A percentile compares a stretch with the other conserved stretches of the same genome.
These are phyloP conservation scores for Leishmania braziliensis DNA, from an alignment of 208 protist species.

Conservation along the genomic window DNA sequence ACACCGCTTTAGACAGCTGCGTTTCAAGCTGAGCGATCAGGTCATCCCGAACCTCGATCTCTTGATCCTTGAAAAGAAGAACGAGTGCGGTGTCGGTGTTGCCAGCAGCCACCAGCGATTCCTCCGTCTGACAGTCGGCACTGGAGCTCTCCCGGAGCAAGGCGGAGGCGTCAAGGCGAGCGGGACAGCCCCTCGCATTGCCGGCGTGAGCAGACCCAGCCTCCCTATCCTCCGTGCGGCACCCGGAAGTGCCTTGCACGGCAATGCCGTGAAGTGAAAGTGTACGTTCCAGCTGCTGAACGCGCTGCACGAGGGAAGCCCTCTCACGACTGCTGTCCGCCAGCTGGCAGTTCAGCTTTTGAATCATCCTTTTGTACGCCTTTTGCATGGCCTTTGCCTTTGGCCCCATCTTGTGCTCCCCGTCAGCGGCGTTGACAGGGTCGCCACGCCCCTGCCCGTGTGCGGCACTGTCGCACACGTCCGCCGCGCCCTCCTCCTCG, in stretches of 20 bases:
- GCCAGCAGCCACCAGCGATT: constrained; percentile 18
- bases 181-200: background rate
- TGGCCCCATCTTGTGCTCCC: constrained; percentile 15
- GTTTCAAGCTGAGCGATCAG: constrained; percentile 64
- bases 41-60: constrained; percentile 64
- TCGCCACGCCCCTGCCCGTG: background rate
- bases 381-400: constrained; percentile 34
- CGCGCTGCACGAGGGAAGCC: constrained; percentile 33
- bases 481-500: background rate
- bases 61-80: constrained; percentile 59
- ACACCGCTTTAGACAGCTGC: constrained; percentile 44
- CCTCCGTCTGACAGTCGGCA: constrained; percentile 18
- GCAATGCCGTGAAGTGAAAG: constrained; percentile 30
- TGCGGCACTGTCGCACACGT: background rate
- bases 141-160: constrained; percentile 14
- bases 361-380: constrained; percentile 59
- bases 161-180: background rate
- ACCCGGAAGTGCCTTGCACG: background rate
- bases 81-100: constrained; percentile 42
- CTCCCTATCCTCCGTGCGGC: background rate
- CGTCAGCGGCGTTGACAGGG: constrained; percentile 7
- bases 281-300: constrained; percentile 39
- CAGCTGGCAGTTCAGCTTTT: constrained; percentile 66
- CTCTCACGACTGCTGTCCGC: constrained; percentile 50
- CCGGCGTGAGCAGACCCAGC: background rate